Percentiles rank a stretch among this genome's conserved stretches.
These are phyloP conservation scores for Aureobasidium sp. DNA, from an alignment of 2,329 filamentous ascomycete species.

Conservation along the genomic window DNA sequence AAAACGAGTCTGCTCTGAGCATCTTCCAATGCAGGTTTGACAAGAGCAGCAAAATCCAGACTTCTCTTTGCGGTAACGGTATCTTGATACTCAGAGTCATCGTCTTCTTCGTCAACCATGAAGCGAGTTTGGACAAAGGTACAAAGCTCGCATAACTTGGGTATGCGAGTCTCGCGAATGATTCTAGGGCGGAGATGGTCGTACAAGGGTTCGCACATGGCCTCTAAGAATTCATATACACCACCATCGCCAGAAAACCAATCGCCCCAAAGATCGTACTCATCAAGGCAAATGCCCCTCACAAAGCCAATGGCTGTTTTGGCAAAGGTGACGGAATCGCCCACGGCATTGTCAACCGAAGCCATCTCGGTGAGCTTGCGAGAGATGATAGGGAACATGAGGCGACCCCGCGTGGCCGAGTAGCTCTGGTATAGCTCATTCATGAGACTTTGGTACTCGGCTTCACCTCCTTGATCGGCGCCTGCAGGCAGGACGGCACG, in stretches of 20 bases:
- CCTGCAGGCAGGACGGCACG: conserved; percentile 55
- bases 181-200: conserved; percentile 59
- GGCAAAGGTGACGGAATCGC: conserved; percentile 59
- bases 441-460: conserved; percentile 60
- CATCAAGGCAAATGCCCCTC: conserved; percentile 58
- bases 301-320: conserved; percentile 59
- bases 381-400: conserved; percentile 55
- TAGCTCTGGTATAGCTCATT: conserved; percentile 60
- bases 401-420: conserved; percentile 49
- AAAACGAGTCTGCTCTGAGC: conserved; percentile 62
- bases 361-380: conserved; percentile 54
- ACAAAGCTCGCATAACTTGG: conserved; percentile 61
- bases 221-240: conserved; percentile 60
- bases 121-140: conserved; percentile 60
- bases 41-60: conserved; percentile 55
- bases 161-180: conserved; percentile 59
- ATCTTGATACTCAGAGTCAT: conserved; percentile 39
- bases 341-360: conserved; percentile 52
- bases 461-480: conserved; percentile 50
- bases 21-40: conserved; percentile 60
- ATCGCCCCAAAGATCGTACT: conserved; percentile 60
- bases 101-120: conserved; percentile 46
- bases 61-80: conserved; percentile 38
- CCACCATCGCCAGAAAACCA: conserved; percentile 59
- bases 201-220: conserved; percentile 60